Evolutionary conservation across 2,329 filamentous ascomycete species (phyloP).

Genomic region (Ascochyta pisi): DNA sequence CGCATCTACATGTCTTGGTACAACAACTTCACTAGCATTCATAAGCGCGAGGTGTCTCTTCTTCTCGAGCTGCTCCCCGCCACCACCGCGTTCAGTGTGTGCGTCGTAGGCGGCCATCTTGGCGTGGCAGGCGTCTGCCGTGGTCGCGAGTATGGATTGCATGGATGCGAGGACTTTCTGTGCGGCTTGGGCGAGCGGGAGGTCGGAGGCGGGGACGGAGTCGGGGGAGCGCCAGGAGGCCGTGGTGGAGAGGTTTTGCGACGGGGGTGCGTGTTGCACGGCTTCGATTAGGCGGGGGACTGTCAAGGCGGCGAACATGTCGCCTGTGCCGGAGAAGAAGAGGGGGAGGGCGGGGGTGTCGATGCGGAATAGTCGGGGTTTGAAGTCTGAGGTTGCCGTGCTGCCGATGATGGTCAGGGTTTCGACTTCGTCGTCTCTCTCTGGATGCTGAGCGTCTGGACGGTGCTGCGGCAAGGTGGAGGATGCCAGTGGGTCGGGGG

Average conservation of each 20-base stretch:
- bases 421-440: constrained; percentile 24
- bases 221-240: constrained; percentile 81
- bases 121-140: constrained; percentile 69
- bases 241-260: constrained; percentile 56
- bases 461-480: background rate
- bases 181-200: constrained; percentile 82
- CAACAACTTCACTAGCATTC: constrained; percentile 85
- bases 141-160: constrained; percentile 80
- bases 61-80: constrained; percentile 58
- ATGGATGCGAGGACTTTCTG: constrained; percentile 92
- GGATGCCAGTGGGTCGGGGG: constrained; percentile 1
- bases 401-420: constrained; percentile 78
- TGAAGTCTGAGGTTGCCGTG: constrained; percentile 68
- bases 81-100: constrained; percentile 56
- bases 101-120: constrained; percentile 62
- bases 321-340: constrained; percentile 95
- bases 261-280: constrained; percentile 56
- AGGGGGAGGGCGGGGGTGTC: constrained; percentile 86
- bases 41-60: constrained; percentile 72
- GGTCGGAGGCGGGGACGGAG: constrained; percentile 68
- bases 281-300: constrained; percentile 88
- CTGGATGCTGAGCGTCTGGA: background rate
- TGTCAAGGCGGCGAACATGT: constrained; percentile 96
- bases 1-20: constrained; percentile 76
- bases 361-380: constrained; percentile 85